phyloP scores from a whole-genome alignment of 352 stramenopile genomes.

The Phytophthora macrochlamydospora region DNA sequence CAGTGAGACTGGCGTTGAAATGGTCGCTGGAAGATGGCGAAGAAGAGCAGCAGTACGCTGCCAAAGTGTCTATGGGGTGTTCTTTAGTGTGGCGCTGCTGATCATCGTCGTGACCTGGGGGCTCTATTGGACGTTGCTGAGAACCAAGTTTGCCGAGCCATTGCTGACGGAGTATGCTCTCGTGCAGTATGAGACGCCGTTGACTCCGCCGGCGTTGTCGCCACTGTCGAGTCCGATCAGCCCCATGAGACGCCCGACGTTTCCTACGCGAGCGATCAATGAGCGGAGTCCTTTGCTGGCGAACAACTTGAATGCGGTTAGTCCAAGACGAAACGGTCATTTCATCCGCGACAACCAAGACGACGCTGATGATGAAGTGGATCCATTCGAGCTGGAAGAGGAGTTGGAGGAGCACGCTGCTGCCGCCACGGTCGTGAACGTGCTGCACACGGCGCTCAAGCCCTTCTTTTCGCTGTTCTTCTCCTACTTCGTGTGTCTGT shows the following conservation, averaged over 20 bases:
- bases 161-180: constrained; percentile 72
- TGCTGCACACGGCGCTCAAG: constrained; percentile 67
- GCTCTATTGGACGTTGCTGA: constrained; percentile 53
- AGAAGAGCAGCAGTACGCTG: constrained; percentile 19
- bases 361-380: constrained; percentile 45
- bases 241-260: constrained; percentile 16
- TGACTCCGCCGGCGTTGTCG: constrained; percentile 52
- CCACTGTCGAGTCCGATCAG: constrained; percentile 53
- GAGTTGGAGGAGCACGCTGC: constrained; percentile 44
- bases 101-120: constrained; percentile 61
- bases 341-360: constrained; percentile 18
- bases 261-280: constrained; percentile 26
- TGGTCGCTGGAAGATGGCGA: constrained; percentile 43
- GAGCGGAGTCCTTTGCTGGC: constrained; percentile 57
- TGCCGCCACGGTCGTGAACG: constrained; percentile 55
- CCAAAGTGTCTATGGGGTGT: constrained; percentile 62
- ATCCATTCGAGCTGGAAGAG: constrained; percentile 36
- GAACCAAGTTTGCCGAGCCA: constrained; percentile 64
- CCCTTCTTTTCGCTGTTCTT: constrained; percentile 82
- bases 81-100: constrained; percentile 67
- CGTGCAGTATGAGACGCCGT: constrained; percentile 68
- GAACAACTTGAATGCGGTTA: constrained; percentile 20
- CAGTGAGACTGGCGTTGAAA: constrained; percentile 65
- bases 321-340: constrained; percentile 17
- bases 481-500: constrained; percentile 78